Base-by-base conservation (phyloP, 2,329 filamentous ascomycete genomes). In the Orbilia oligospora region DNA sequence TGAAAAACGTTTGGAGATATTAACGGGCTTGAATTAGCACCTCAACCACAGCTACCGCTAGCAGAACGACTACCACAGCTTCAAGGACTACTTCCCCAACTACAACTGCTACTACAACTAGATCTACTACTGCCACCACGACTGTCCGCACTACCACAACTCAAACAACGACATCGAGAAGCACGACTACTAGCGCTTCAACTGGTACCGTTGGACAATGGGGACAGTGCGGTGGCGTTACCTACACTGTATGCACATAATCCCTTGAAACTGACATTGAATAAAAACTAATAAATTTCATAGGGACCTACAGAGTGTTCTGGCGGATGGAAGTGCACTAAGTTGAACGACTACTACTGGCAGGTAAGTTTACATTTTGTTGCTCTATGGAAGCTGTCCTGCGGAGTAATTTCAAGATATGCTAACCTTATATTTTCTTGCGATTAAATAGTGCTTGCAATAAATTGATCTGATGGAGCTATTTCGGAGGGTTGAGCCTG, bases 341-440 rank as follows among this genome's bases (percentile, higher is more conserved):
- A 67, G 20, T 5, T 68, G 33, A 75, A 67, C n/a, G 63, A 38
- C 22, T 75, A 75, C 18, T 75, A 56, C 24, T 75, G 61, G 41
- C 71, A 67, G 71, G 71, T 75, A 58, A 66, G 69, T 30, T 30
- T 30, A 6, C 27, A 30, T 6, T 30, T 30, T n/a, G n/a, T n/a
- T n/a, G n/a, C n/a, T n/a, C n/a, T n/a, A n/a, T n/a, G n/a, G n/a
- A n/a, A n/a, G n/a, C n/a, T n/a, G n/a, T n/a, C n/a, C n/a, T n/a
- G n/a, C n/a, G n/a, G n/a, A n/a, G n/a, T n/a, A n/a, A n/a, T n/a
- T n/a, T n/a, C n/a, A n/a, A n/a, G n/a, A n/a, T n/a, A n/a, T 38
- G 53, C 53, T 56, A 12, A 56, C 27, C 12, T 56, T 6, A 12
- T n/a, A 38, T 38, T 33, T 20, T 12, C 22, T 49, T 56, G 16